Evolutionary conservation across 2,329 filamentous ascomycete species (phyloP).

Genomic region (Cladobotryum protrusum): DNA sequence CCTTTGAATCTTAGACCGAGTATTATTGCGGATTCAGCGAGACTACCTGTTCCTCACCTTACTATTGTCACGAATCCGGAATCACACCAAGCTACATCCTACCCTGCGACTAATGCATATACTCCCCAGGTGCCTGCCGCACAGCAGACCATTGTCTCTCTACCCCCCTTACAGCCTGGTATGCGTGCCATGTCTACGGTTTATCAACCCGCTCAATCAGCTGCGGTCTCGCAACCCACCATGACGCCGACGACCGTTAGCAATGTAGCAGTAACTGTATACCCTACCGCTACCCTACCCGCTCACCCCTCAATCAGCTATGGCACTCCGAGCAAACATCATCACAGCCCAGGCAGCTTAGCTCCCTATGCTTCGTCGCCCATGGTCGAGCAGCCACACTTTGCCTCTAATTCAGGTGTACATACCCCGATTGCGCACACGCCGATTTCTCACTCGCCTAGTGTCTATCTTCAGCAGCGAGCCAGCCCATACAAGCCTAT

Average conservation of each 20-base stretch:
- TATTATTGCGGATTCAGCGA: conserved; percentile 23
- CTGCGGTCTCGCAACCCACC: conserved; percentile 28
- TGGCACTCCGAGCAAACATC: conserved; percentile 45
- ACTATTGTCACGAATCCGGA: conserved; percentile 50
- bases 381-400: conserved; percentile 8
- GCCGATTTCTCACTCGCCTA: conserved; percentile 74
- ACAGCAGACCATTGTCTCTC: conserved; percentile 38
- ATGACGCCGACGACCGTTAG: conserved; percentile 18
- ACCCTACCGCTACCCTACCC: conserved; percentile 15
- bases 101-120: conserved; percentile 33
- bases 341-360: conserved; percentile 45
- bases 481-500: conserved; percentile 91
- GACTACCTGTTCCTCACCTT: conserved; percentile 67
- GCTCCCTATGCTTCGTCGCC: conserved; percentile 27
- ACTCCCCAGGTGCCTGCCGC: conserved; percentile 34
- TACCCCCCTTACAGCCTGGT: conserved; percentile 56
- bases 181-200: conserved; percentile 70
- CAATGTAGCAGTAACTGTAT: conserved; percentile 20
- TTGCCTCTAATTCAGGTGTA: conserved; percentile 61
- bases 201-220: conserved; percentile 52
- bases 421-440: conserved; percentile 54
- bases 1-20: conserved; percentile 18
- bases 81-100: conserved; percentile 20
- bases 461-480: conserved; percentile 78
- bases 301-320: conserved; percentile 33